Base-by-base conservation (phyloP, 2,329 filamentous ascomycete species). In the Fusarium longipes region DNA sequence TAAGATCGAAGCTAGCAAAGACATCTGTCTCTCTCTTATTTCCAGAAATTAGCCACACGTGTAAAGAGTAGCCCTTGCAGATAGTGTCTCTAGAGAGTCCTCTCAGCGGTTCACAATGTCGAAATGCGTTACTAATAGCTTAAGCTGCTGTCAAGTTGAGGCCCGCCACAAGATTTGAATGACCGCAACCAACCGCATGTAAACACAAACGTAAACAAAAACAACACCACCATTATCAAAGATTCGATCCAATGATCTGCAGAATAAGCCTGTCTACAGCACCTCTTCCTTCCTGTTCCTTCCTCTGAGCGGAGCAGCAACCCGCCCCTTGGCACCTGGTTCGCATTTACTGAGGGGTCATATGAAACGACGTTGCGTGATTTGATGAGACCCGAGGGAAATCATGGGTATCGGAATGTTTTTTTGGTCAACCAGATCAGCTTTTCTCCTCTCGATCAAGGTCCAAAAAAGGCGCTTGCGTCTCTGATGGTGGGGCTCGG, bases 381-480 rank as follows among this genome's bases (percentile, higher is more conserved):
- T 60, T 69, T 68, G 59, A 57, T 29, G 47, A 58, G n/a, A 49
- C 30, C 18, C 50, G 57, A 40, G 57, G 38, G 57, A 45, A 57
- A 59, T 47, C 68, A 67, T 67, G 63, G 68, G 68, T 71, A 56
- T 70, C 58, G 66, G 53, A 65, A 67, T 70, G 55, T 69, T 67
- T 22, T 64, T 68, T 67, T 15, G 48, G 55, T 66, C 54, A 42
- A 14, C 39, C 17, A 42, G 39, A 42, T 43, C 40, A 43, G 24
- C 40, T 44, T 61, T 58, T 53, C 70, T 48, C 55, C 42, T 58
- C 64, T 70, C 60, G 60, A 74, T 73, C 67, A 71, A 73, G 68
- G 72, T 73, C 61, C 63, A 57, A 70, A 50, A 64, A 47, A 71
- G 64, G 56, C 70, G 66, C 70, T 73, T 73, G 71, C 66, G 70